These are phyloP conservation scores for Eragrostis curvula DNA, from an alignment of 176 grass and related monocot species.

Conservation along the genomic window DNA sequence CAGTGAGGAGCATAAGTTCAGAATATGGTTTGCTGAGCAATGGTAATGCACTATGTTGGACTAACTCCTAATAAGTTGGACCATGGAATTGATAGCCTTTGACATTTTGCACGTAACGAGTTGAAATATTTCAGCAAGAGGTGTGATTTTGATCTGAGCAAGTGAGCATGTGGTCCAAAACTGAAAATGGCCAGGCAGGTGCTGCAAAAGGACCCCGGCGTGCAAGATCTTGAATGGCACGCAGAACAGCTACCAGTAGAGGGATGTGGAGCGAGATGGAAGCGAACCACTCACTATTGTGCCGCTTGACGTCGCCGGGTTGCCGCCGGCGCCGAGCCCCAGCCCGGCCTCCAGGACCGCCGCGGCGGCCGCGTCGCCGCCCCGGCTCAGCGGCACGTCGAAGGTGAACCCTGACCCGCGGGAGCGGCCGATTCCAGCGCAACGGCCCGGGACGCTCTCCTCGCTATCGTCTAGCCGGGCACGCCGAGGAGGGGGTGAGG, in stretches of 20 bases:
- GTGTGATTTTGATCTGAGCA: not conserved
- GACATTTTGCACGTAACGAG: not conserved
- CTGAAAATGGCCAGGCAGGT: not conserved
- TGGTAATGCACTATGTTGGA: not conserved
- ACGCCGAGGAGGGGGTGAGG: too few species aligned
- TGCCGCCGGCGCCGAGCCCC: constrained; percentile 35
- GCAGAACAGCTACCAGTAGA: not conserved
- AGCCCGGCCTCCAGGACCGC: constrained; percentile 41
- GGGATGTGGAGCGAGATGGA: constrained; percentile 22
- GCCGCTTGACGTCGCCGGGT: constrained; percentile 41
- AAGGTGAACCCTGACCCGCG: constrained; percentile 50
- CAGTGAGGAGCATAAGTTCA: too few species aligned
- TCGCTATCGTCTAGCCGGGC: too few species aligned
- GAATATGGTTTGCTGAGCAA: too few species aligned
- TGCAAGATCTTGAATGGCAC: not conserved
- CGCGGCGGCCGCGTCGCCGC: constrained; percentile 26
- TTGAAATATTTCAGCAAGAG: not conserved
- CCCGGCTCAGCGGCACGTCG: constrained; percentile 54
- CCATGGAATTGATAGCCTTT: constrained; percentile 2
- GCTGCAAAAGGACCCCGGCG: not conserved
- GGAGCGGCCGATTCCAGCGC: too few species aligned
- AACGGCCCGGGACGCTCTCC: too few species aligned
- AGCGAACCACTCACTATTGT: constrained; percentile 64
- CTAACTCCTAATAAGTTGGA: constrained; percentile 28
- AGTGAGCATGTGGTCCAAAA: not conserved